Conservation (phyloP, 495 filamentous ascomycete species). For the Pyrenula aspistea region DNA sequence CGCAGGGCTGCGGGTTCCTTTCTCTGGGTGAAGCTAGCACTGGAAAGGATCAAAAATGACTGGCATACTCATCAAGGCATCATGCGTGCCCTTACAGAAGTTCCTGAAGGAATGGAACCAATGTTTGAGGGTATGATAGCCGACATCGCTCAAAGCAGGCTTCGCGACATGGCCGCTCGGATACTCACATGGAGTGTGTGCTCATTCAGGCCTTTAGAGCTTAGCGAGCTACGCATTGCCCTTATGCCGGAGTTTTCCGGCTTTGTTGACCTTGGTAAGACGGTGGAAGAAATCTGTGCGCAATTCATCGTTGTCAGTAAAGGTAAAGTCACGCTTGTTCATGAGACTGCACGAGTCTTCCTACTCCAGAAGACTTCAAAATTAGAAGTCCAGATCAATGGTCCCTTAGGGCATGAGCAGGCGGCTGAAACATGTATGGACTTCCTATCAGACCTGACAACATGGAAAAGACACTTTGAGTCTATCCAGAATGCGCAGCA, state of each 20-base stretch:
- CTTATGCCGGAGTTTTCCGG: slow-evolving; percentile 4
- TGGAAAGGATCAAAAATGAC: slow-evolving; percentile 15
- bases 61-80: slow-evolving; percentile 17
- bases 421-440: slow-evolving; percentile 16
- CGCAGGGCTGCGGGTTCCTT: slow-evolving; percentile 22
- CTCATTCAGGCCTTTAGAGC: slow-evolving; percentile 14
- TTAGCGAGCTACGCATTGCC: slow-evolving; percentile 19
- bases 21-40: slow-evolving; percentile 21
- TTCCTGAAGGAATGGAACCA: slow-evolving; percentile 22
- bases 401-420: slow-evolving; percentile 13
- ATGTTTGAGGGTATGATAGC: slow-evolving; percentile 19
- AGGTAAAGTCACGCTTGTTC: slow-evolving; percentile 15
- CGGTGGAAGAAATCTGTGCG: slow-evolving; percentile 21
- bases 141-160: slow-evolving; percentile 4
- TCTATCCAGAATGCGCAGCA: too few relatives aligned
- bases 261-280: slow-evolving; percentile 16
- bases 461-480: too few relatives aligned
- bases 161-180: slow-evolving; percentile 13
- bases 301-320: slow-evolving; percentile 21
- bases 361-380: slow-evolving; percentile 10
- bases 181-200: slow-evolving; percentile 22
- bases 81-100: slow-evolving; percentile 14
- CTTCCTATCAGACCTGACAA: slow-evolving; percentile 10
- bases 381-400: slow-evolving; percentile 16
- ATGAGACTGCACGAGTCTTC: slow-evolving; percentile 22